Percentiles rank a stretch among this genome's conserved stretches.
phyloP scores from a whole-genome alignment of 306 rosid genomes.

The Lathyrus oleraceus region DNA sequence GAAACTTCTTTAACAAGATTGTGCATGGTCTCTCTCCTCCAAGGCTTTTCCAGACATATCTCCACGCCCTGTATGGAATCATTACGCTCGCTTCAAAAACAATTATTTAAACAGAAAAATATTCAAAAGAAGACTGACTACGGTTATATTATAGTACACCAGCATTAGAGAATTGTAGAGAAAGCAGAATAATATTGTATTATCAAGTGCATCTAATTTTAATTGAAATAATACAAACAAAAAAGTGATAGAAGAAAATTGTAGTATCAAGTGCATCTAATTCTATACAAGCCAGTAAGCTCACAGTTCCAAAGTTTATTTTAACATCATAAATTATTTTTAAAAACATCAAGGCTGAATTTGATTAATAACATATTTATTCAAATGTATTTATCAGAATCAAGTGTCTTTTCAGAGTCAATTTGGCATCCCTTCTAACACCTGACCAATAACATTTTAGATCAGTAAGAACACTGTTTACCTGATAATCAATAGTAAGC shows the following conservation, averaged over 20 bases:
- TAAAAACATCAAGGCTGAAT: neutral
- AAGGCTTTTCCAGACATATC: slow-evolving; percentile 83
- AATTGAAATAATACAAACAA: neutral
- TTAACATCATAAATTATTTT: neutral
- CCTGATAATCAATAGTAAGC: slow-evolving; percentile 92
- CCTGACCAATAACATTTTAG: slow-evolving; percentile 23
- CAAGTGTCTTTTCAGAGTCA: neutral
- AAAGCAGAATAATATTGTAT: slow-evolving; percentile 9
- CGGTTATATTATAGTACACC: neutral
- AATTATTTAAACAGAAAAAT: slow-evolving; percentile 19
- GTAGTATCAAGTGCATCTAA: no score
- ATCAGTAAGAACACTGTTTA: slow-evolving; percentile 34
- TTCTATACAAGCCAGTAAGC: slow-evolving; percentile 2
- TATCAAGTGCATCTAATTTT: slow-evolving; percentile 1
- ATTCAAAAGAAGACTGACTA: slow-evolving; percentile 31
- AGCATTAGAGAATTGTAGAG: slow-evolving; percentile 9
- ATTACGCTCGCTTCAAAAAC: slow-evolving; percentile 34
- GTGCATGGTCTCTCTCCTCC: slow-evolving; percentile 99
- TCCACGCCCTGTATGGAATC: slow-evolving; percentile 66
- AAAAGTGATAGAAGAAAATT: neutral
- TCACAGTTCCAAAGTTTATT: neutral
- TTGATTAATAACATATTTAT: neutral
- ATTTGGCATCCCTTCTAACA: neutral
- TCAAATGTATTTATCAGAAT: neutral
- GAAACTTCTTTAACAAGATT: slow-evolving; percentile 85